Conservation (phyloP, 306 rosid species). For the Betula pendula region DNA sequence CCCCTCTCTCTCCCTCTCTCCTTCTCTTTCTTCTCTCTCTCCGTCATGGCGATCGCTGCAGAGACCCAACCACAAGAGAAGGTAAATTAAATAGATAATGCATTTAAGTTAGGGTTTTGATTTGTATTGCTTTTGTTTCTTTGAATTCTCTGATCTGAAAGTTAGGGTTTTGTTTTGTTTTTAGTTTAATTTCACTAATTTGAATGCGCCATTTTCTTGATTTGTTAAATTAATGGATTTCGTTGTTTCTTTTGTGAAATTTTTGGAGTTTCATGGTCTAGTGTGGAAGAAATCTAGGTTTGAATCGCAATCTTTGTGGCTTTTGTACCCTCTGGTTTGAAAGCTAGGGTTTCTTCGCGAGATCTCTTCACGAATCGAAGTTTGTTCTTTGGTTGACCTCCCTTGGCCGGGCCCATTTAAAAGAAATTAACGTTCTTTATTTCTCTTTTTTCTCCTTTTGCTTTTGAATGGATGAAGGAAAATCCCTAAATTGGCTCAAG, state of each 20-base stretch:
- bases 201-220: background rate
- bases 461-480: background rate
- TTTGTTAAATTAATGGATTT: background rate
- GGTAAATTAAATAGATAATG: conserved; percentile 33
- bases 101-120: background rate
- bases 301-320: background rate
- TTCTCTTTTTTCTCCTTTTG: background rate
- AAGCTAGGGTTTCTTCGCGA: conserved; percentile 25
- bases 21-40: conserved; percentile 1
- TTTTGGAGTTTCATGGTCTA: background rate
- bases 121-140: background rate
- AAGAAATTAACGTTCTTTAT: background rate
- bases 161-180: conserved; percentile 35
- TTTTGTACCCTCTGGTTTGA: conserved; percentile 10
- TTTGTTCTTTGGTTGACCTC: background rate
- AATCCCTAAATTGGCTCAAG: background rate
- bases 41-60: conserved; percentile 69
- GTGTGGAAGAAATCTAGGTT: background rate
- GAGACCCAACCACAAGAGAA: conserved; percentile 66
- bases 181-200: background rate
- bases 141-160: background rate
- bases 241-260: background rate
- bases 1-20: conserved; percentile 18
- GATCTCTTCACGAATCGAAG: background rate
- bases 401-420: background rate